These are phyloP conservation scores for Jaltomata sinuosa DNA, from an alignment of 257 asterid genomes.

Conservation along the genomic window DNA sequence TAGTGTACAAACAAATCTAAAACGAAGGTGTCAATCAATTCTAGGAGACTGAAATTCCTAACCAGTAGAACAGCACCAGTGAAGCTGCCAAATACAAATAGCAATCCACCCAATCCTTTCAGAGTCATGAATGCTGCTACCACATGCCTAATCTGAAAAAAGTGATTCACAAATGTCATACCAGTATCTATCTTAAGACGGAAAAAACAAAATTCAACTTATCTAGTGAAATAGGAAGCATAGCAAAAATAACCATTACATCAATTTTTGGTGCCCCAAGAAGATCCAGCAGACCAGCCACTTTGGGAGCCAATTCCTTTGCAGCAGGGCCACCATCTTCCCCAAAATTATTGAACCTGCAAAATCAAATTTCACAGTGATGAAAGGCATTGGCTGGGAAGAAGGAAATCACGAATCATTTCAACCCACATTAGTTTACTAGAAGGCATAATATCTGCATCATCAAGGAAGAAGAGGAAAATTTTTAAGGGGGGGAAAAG, in stretches of 20 bases:
- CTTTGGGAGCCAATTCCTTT: constrained; percentile 64
- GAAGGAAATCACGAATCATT: background rate
- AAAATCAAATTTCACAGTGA: background rate
- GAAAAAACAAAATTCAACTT: background rate
- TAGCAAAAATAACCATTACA: constrained; percentile 24
- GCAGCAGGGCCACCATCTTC: constrained; percentile 89
- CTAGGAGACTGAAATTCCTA: constrained; percentile 9
- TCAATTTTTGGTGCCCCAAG: constrained; percentile 35
- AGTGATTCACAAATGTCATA: background rate
- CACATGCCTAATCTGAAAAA: constrained; percentile 51
- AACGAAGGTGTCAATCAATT: background rate
- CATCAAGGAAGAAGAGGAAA: background rate
- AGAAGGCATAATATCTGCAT: background rate
- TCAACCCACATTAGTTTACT: background rate
- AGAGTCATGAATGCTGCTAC: constrained; percentile 53
- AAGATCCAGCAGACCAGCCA: constrained; percentile 38
- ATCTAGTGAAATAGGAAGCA: background rate
- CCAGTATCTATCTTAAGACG: background rate
- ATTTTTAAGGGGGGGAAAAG: background rate
- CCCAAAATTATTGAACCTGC: constrained; percentile 81
- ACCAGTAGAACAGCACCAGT: constrained; percentile 82
- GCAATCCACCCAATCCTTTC: constrained; percentile 82
- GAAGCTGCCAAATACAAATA: constrained; percentile 73
- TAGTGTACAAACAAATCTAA: background rate
- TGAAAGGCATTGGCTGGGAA: background rate